phyloP scores from a whole-genome alignment of 2,329 filamentous ascomycete genomes.

The Calonectria montana region DNA sequence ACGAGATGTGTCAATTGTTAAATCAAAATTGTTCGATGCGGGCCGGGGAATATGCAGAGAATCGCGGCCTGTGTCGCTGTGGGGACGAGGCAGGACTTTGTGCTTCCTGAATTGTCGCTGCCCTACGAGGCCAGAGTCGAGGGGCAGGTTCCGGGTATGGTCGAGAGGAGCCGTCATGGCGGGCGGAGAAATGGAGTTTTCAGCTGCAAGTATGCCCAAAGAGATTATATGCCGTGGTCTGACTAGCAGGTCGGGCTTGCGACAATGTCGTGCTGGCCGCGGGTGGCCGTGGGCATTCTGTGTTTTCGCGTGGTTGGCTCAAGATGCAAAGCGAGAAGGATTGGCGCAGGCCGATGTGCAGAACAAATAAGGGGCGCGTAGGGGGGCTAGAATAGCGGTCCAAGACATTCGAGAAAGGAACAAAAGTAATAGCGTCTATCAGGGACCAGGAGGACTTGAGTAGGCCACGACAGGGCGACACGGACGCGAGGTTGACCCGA shows the following conservation, averaged over 20 bases:
- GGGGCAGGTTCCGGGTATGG: constrained; percentile 41
- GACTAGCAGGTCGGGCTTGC: constrained; percentile 35
- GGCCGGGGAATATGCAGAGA: constrained; percentile 37
- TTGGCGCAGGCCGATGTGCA: constrained; percentile 28
- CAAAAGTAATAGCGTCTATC: constrained; percentile 25
- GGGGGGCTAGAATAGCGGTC: constrained; percentile 28
- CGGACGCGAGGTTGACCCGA: constrained; percentile 34
- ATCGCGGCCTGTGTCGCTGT: constrained; percentile 39
- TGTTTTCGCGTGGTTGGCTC: constrained; percentile 27
- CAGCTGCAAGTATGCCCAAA: constrained; percentile 44
- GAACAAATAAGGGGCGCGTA: constrained; percentile 28
- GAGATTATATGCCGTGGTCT: constrained; percentile 5
- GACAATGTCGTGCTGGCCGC: constrained; percentile 32
- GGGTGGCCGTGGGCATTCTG: constrained; percentile 40
- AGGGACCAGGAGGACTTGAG: constrained; percentile 22
- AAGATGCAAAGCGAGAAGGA: constrained; percentile 28
- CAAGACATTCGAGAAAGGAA: constrained; percentile 38
- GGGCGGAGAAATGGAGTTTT: constrained; percentile 42
- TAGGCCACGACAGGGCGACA: constrained; percentile 26
- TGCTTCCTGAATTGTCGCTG: constrained; percentile 59
- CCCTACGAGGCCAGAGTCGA: constrained; percentile 41
- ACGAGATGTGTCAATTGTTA: constrained; percentile 45
- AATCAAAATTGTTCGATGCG: constrained; percentile 35
- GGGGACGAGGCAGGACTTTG: constrained; percentile 56
- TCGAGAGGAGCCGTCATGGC: constrained; percentile 49